phyloP scores from a whole-genome alignment of 2,329 filamentous ascomycete species.

The Helotiales sp. region DNA sequence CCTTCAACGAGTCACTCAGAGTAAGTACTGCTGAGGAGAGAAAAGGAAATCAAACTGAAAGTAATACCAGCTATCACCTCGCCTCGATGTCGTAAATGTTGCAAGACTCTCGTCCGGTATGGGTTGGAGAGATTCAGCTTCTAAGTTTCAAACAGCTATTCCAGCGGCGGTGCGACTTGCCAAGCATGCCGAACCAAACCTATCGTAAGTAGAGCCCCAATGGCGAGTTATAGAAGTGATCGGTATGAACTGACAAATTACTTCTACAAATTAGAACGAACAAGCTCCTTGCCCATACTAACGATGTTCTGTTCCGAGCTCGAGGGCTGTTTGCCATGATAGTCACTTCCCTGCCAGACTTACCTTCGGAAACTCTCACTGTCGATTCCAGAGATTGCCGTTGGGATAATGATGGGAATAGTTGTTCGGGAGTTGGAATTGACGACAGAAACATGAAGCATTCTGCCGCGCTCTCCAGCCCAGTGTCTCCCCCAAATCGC shows the following conservation, averaged over 20 bases:
- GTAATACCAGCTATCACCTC: slow-evolving; percentile 36
- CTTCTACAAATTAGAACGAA: slow-evolving; percentile 43
- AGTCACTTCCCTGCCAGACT: slow-evolving; percentile 55
- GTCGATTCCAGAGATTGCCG: neutral
- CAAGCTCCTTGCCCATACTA: slow-evolving; percentile 58
- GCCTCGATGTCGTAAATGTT: slow-evolving; percentile 39
- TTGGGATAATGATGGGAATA: neutral
- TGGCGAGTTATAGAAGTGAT: neutral
- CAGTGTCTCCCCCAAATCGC: neutral
- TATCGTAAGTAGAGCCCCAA: neutral
- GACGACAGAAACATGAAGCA: neutral
- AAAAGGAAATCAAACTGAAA: too few relatives aligned
- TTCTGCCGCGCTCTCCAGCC: neutral
- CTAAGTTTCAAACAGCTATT: slow-evolving; percentile 50
- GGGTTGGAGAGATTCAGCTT: slow-evolving; percentile 35
- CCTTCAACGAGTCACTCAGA: slow-evolving; percentile 18
- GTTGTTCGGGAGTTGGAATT: neutral
- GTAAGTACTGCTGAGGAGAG: slow-evolving; percentile 18
- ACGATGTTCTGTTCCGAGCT: slow-evolving; percentile 59
- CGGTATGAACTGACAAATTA: neutral
- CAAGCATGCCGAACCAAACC: slow-evolving; percentile 39
- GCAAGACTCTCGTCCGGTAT: neutral
- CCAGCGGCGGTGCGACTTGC: slow-evolving; percentile 48
- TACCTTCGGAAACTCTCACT: neutral
- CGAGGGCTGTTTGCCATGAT: slow-evolving; percentile 59